Percentiles rank a stretch among this genome's conserved stretches.
These are phyloP conservation scores for Fusarium multiceps DNA, from an alignment of 2,329 filamentous ascomycete genomes.

Conservation along the genomic window DNA sequence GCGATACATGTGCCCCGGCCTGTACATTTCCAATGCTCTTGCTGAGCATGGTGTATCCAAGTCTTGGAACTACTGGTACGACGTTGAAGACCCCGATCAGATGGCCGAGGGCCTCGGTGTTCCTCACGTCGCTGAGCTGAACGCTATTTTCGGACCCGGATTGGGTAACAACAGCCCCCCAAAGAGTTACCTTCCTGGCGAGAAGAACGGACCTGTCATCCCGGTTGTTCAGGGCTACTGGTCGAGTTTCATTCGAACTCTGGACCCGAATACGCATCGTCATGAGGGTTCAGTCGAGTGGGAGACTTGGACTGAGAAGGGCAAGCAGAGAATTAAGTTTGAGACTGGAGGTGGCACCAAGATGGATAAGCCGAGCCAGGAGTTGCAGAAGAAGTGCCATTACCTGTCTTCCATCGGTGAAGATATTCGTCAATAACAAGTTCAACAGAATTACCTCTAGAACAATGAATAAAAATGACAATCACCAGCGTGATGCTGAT, in stretches of 20 bases:
- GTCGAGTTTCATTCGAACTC: conserved; percentile 75
- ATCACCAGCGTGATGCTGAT: background rate
- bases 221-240: conserved; percentile 76
- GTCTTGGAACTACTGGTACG: conserved; percentile 77
- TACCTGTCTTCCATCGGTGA: conserved; percentile 35
- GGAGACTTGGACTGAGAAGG: conserved; percentile 52
- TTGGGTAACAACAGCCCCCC: conserved; percentile 60
- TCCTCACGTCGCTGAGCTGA: conserved; percentile 73
- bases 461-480: too few relatives aligned
- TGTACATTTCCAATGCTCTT: conserved; percentile 48
- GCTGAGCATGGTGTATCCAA: conserved; percentile 48
- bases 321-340: conserved; percentile 53
- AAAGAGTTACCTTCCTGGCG: conserved; percentile 63
- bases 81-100: conserved; percentile 69
- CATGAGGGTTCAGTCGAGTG: conserved; percentile 52
- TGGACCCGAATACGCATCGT: conserved; percentile 70
- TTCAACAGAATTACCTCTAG: too few relatives aligned
- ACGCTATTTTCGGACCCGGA: conserved; percentile 74
- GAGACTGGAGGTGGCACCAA: conserved; percentile 53
- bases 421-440: conserved; percentile 20
- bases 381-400: conserved; percentile 43
- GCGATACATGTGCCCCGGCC: conserved; percentile 52
- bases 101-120: conserved; percentile 69
- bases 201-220: conserved; percentile 67
- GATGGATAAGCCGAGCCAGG: conserved; percentile 53